phyloP scores from a whole-genome alignment of 208 protist species.

The Crithidia bombi region DNA sequence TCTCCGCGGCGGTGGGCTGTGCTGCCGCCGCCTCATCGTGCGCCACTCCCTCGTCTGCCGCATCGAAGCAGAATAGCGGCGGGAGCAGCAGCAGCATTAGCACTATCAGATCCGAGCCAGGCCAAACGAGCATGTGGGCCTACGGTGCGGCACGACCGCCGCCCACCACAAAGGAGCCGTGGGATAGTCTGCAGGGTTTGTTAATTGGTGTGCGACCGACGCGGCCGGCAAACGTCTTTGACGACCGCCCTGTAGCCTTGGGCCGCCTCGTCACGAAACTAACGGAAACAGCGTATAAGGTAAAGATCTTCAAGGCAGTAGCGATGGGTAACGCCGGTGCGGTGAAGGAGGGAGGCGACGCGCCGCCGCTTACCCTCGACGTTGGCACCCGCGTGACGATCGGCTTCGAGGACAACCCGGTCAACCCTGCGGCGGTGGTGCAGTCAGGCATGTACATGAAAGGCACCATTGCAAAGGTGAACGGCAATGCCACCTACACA shows the following conservation, averaged over 20 bases:
- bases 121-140: slow-evolving; percentile 18
- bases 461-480: slow-evolving; percentile 74
- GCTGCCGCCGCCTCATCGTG: not conserved
- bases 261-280: slow-evolving; percentile 54
- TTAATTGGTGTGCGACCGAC: slow-evolving; percentile 53
- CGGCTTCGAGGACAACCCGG: slow-evolving; percentile 24
- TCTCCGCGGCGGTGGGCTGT: slow-evolving; percentile 3
- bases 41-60: not conserved
- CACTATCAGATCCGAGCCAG: not conserved
- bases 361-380: slow-evolving; percentile 35
- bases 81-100: not conserved
- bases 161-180: slow-evolving; percentile 37
- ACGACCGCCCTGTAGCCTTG: slow-evolving; percentile 59
- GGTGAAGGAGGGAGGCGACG: slow-evolving; percentile 13
- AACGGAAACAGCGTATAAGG: slow-evolving; percentile 49
- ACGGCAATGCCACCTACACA: slow-evolving; percentile 78
- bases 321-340: slow-evolving; percentile 6
- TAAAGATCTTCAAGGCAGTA: slow-evolving; percentile 21
- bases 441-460: slow-evolving; percentile 50
- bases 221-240: slow-evolving; percentile 52
- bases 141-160: slow-evolving; percentile 10
- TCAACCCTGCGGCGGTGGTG: slow-evolving; percentile 1
- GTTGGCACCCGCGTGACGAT: slow-evolving; percentile 46
- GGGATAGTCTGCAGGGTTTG: slow-evolving; percentile 57
- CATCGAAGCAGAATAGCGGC: not conserved